phyloP scores from a whole-genome alignment of 176 grass and related monocot genomes.

The Luzula sylvatica region DNA sequence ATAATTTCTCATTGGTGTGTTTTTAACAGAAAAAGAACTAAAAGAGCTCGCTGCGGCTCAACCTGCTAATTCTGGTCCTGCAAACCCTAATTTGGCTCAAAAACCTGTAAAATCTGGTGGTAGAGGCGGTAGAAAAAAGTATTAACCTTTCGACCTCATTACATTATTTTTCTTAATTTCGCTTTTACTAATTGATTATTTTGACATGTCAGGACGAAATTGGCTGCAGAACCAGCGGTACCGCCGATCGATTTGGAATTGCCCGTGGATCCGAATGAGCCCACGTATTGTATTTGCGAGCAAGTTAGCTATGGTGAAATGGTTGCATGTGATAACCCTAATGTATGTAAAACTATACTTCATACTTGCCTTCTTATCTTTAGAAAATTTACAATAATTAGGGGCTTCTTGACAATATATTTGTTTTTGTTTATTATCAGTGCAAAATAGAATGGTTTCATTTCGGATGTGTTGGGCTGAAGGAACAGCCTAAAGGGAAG shows the following conservation, averaged over 20 bases:
- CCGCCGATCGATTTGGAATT: constrained; percentile 69
- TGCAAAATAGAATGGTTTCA: constrained; percentile 99
- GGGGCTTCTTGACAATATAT: too few species aligned
- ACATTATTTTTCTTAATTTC: background rate
- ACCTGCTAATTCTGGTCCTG: constrained; percentile 18
- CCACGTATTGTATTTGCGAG: constrained; percentile 87
- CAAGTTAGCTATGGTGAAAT: constrained; percentile 95
- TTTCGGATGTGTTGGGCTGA: constrained; percentile 79
- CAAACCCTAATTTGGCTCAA: constrained; percentile 26
- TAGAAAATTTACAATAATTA: too few species aligned
- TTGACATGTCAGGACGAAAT: constrained; percentile 37
- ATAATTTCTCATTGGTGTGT: too few species aligned
- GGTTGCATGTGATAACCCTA: constrained; percentile 80
- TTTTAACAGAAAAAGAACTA: constrained; percentile 17
- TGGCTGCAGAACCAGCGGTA: constrained; percentile 28
- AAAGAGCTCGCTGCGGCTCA: constrained; percentile 39
- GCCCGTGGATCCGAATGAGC: constrained; percentile 95
- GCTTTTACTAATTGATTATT: background rate
- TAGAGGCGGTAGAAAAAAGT: constrained; percentile 99
- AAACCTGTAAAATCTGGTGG: constrained; percentile 51
- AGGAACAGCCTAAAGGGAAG: constrained; percentile 95
- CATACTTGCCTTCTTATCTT: too few species aligned
- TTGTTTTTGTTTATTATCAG: constrained; percentile 34
- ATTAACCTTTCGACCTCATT: constrained; percentile 7
- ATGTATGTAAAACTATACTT: constrained; percentile 29